Evolutionary conservation across 75 land plant species (phyloP).

Genomic region (Sequoiadendron giganteum): DNA sequence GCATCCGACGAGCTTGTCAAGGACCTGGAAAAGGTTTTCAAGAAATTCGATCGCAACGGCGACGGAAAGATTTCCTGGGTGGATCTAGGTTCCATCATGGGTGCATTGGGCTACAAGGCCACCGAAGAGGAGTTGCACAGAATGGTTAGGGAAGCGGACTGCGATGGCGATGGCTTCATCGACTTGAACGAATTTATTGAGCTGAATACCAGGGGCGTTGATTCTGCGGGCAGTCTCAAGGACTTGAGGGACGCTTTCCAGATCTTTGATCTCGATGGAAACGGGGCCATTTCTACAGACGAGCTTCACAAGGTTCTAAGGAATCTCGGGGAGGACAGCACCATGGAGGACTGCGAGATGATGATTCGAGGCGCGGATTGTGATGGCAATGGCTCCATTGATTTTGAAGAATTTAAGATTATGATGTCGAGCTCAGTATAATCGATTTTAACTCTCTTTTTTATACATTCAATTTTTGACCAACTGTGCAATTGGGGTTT

Average conservation of each 20-base stretch:
- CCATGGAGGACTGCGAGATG: slow-evolving; percentile 19
- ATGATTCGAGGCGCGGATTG: slow-evolving; percentile 31
- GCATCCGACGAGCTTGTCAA: neutral
- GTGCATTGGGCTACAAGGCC: slow-evolving; percentile 36
- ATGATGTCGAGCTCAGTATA: slow-evolving; percentile 17
- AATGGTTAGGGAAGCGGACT: slow-evolving; percentile 53
- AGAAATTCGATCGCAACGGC: slow-evolving; percentile 44
- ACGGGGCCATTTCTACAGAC: slow-evolving; percentile 65
- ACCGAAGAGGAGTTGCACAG: slow-evolving; percentile 27
- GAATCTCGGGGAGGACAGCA: slow-evolving; percentile 51
- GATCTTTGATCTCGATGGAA: slow-evolving; percentile 65
- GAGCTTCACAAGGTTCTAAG: slow-evolving; percentile 60
- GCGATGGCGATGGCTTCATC: slow-evolving; percentile 57
- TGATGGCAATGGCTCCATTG: slow-evolving; percentile 27
- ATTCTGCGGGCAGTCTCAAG: slow-evolving; percentile 5
- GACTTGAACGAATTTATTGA: slow-evolving; percentile 46
- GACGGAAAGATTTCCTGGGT: slow-evolving; percentile 50
- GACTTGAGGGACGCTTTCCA: slow-evolving; percentile 58
- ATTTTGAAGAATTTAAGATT: slow-evolving; percentile 29
- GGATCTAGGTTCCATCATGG: slow-evolving; percentile 38
- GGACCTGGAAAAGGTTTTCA: slow-evolving; percentile 37
- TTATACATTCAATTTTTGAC: too few species aligned
- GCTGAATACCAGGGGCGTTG: slow-evolving; percentile 13
- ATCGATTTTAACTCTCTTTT: neutral
- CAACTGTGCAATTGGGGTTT: too few species aligned